Evolutionary conservation across 306 rosid genomes (phyloP).

Genomic region (Quercus engelmannii): DNA sequence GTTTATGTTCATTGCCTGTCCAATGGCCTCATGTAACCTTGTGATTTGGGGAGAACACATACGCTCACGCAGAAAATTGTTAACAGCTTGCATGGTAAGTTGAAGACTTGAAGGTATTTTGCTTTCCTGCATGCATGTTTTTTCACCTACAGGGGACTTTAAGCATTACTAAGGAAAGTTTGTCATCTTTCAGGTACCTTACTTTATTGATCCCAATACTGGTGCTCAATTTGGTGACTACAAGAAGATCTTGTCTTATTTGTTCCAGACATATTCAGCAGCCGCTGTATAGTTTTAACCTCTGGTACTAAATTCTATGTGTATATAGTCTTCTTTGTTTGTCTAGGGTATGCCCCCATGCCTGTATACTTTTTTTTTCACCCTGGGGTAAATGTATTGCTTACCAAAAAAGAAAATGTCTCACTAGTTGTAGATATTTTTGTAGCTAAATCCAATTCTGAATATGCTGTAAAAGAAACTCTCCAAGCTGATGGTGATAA

Average conservation of each 20-base stretch:
- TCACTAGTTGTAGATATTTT: too few species aligned
- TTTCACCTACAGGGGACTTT: slow-evolving; percentile 9
- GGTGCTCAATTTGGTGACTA: slow-evolving; percentile 65
- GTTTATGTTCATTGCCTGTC: neutral
- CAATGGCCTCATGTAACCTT: neutral
- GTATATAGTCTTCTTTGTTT: neutral
- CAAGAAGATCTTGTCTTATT: slow-evolving; percentile 59
- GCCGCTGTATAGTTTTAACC: slow-evolving; percentile 18
- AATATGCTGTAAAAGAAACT: too few species aligned
- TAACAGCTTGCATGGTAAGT: neutral
- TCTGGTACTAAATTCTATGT: neutral
- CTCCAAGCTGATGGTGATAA: too few species aligned
- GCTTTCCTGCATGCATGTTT: neutral
- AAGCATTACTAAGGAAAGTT: slow-evolving; percentile 5
- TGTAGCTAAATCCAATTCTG: too few species aligned
- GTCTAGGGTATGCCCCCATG: neutral
- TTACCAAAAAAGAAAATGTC: too few species aligned
- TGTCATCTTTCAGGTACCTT: slow-evolving; percentile 61
- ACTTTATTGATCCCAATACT: slow-evolving; percentile 70
- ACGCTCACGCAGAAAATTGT: neutral
- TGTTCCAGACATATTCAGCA: slow-evolving; percentile 67
- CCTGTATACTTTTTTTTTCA: neutral
- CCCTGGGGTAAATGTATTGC: too few species aligned
- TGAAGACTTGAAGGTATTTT: neutral
- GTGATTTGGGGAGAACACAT: neutral